Percentiles rank a stretch among this genome's conserved stretches.
phyloP scores from a whole-genome alignment of 148 eudicot species.

The Cornus suecica region DNA sequence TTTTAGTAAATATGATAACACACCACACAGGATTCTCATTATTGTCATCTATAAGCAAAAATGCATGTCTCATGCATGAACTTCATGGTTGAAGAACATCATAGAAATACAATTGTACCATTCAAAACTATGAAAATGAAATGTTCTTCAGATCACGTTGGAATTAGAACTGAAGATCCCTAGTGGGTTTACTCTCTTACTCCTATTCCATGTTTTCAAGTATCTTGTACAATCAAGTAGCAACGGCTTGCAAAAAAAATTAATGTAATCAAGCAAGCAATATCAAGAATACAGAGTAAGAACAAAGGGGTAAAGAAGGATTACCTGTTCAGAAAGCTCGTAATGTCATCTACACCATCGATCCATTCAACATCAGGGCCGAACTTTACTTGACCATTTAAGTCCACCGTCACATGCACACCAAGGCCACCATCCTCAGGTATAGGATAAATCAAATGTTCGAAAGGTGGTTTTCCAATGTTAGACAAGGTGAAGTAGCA shows the following conservation, averaged over 20 bases:
- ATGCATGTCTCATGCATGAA: no score
- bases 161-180: neutral
- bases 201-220: neutral
- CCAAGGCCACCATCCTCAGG: constrained; percentile 97
- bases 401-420: constrained; percentile 88
- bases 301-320: constrained; percentile 15
- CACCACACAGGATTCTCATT: neutral
- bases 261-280: neutral
- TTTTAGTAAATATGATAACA: neutral
- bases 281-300: neutral
- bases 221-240: constrained; percentile 4
- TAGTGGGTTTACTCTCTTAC: neutral
- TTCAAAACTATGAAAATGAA: neutral
- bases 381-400: constrained; percentile 80
- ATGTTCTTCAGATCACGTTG: no score
- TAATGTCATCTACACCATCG: constrained; percentile 45
- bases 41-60: neutral
- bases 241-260: neutral
- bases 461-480: constrained; percentile 54
- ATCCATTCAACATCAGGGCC: constrained; percentile 99
- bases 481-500: constrained; percentile 76
- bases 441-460: constrained; percentile 86
- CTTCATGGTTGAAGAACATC: no score
- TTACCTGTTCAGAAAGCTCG: constrained; percentile 76
- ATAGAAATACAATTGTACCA: no score